Evolutionary conservation across 2,329 filamentous ascomycete species (phyloP), one percentile per base, ranked within the genome.

Genomic region (Talaromyces piceae): DNA sequence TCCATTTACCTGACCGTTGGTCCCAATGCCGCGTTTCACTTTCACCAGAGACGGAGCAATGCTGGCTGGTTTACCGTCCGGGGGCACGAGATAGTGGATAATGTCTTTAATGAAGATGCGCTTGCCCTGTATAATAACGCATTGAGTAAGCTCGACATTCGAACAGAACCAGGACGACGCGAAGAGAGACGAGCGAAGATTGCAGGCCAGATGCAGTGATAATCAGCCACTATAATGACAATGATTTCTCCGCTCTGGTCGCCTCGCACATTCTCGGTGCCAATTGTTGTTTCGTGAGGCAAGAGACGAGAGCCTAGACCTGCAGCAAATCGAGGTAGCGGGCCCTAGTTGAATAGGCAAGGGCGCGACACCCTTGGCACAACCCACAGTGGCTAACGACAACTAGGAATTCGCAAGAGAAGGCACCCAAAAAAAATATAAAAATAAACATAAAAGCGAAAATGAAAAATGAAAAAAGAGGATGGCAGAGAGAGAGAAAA

Each of bases 71-170:
- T 86, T 79, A 44, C 78, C 77, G 56, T 86, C 75, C 3, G 88
- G 88, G 4, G 90, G 87, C 57, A 95, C 77, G 58, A 96, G 77
- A 69, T 97, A 97, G 71, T 96, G 86, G 51, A 87, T 85, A 74
- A 97, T 98, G 69, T 97, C 93, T 71, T 98, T 98, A 79, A 98
- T 93, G 74, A 97, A 96, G 61, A 95, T 75, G 60, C 91, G 87
- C 75, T 95, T 95, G 62, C 84, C 87, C 87, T 94, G 56, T 59
- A 61, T 51, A 68, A 63, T n/a, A 26, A 45, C 33, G 20, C 16
- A 37, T 45, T 22, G 4, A 25, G 39, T 43, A 23, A 43, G 39
- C 23, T 43, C 2, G 11, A 25, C 4, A 13, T 25, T 12, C 39
- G 13, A 43, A n/a, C n/a, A 13, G 23, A 25, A 9, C 39, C 25